Conservation (phyloP, 805 yeast genomes). For the Metschnikowia drakensbergensis region DNA sequence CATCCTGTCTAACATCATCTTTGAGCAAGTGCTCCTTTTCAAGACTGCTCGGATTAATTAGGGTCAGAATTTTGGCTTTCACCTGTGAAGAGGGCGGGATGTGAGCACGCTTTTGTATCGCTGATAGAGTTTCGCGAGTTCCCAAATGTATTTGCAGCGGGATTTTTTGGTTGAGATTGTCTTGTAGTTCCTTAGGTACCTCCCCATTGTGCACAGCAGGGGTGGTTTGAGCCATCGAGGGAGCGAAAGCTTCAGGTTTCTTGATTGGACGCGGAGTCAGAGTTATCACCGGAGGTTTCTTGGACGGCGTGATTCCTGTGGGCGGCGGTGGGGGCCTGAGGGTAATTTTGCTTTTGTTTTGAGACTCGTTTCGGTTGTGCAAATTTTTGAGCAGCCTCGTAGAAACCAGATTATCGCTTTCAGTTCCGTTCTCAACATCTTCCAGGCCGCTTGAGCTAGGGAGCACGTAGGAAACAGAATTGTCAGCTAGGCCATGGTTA, state of each 20-base stretch:
- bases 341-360: neutral
- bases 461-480: neutral
- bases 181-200: neutral
- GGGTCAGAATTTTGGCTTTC: neutral
- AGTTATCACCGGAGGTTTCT: slow-evolving; percentile 8
- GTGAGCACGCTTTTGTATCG: too few relatives aligned
- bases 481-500: neutral
- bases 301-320: slow-evolving; percentile 9
- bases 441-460: slow-evolving; percentile 5
- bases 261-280: slow-evolving; percentile 11
- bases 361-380: neutral
- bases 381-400: slow-evolving; percentile 5
- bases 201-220: neutral
- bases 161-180: neutral
- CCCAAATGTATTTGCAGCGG: neutral
- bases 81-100: neutral
- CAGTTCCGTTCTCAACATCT: slow-evolving; percentile 12
- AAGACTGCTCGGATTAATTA: too few relatives aligned
- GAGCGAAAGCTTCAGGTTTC: neutral
- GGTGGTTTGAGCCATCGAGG: neutral
- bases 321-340: slow-evolving; percentile 7
- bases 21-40: too few relatives aligned
- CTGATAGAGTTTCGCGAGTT: neutral
- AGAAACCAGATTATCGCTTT: slow-evolving; percentile 11
- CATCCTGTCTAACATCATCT: neutral